phyloP scores from a whole-genome alignment of 2,329 filamentous ascomycete species.

The Dothidotthia symphoricarpi region DNA sequence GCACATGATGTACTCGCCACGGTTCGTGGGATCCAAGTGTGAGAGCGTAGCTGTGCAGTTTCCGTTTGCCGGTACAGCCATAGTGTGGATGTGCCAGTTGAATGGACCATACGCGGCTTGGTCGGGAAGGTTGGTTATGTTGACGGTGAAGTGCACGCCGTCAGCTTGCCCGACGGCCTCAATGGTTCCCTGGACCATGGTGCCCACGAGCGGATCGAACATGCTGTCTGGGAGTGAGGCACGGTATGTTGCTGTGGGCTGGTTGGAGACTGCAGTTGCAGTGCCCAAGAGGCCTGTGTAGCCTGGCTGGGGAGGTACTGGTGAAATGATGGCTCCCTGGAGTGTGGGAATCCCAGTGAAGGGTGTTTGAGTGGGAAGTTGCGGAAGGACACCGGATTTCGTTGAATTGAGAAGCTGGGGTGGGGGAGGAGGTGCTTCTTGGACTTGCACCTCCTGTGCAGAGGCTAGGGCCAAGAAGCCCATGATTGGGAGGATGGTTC shows the following conservation, averaged over 20 bases:
- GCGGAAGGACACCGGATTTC: conserved; percentile 25
- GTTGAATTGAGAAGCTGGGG: conserved; percentile 16
- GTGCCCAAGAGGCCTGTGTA: conserved; percentile 24
- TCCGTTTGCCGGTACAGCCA: conserved; percentile 36
- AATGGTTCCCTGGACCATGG: conserved; percentile 31
- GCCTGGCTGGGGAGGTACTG: conserved; percentile 18
- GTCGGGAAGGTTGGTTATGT: conserved; percentile 40
- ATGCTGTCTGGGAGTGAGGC: conserved; percentile 21
- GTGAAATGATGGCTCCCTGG: conserved; percentile 28
- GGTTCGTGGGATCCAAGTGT: conserved; percentile 42
- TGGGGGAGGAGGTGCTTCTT: conserved; percentile 17
- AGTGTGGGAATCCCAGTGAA: conserved; percentile 25
- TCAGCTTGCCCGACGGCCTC: conserved; percentile 28
- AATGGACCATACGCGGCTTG: conserved; percentile 22
- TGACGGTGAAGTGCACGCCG: conserved; percentile 41
- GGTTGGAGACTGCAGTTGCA: conserved; percentile 19
- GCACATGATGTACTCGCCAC: conserved; percentile 37
- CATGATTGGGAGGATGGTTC: conserved; percentile 9
- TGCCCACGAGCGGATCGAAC: conserved; percentile 23
- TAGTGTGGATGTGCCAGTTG: conserved; percentile 43
- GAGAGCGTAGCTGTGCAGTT: conserved; percentile 41
- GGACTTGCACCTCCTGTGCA: conserved; percentile 17
- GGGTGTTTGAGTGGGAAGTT: conserved; percentile 14
- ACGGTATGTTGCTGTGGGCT: conserved; percentile 22
- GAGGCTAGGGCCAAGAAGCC: conserved; percentile 10